Evolutionary conservation across 2,329 filamentous ascomycete species (phyloP), one percentile per base, ranked within the genome.

Genomic region (Cordyceps tenuipes): DNA sequence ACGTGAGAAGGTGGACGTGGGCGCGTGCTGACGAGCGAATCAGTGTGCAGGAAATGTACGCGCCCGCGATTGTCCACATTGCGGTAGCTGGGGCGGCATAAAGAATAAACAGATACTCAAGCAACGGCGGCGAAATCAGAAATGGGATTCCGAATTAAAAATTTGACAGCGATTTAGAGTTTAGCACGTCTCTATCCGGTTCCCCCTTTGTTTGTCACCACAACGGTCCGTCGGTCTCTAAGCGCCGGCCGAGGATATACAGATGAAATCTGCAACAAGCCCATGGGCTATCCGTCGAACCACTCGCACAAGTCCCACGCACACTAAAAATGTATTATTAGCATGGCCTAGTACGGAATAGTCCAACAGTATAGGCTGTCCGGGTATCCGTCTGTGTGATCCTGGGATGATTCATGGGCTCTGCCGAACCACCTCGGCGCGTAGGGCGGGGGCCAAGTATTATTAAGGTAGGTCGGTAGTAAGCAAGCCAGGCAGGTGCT

Each of bases 11-110:
- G 34, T 13, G 23, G 49, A 51, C 29, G 52, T 47, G 47, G 59
- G 59, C 59, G 59, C 59, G 59, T 61, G 49, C 17, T 58, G 54
- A n/a, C 13, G 48, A 43, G 41, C 59, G 39, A 61, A 61, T 61
- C 59, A 61, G 48, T 26, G 49, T 31, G 48, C n/a, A 49, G 29
- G 36, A 19, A n/a, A 26, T 13, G 23, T 54, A 61, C 59, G 59
- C 59, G 59, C 59, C 54, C 59, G 54, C 21, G 47, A 26, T 49
- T 44, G 9, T 6, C 46, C 23, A 19, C 39, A 31, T 5, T 58
- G 55, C 29, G 21, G 21, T 9, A 29, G 34, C 34, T 29, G 46
- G 41, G 46, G 21, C 13, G 46, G 29, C 39, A 10, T 26, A 19
- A 58, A 34, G 26, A 43, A 26, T n/a, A 15, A 21, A 23, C 23